phyloP scores from a whole-genome alignment of 1,284 basidiomycete species.

The Omphalotus olearius region DNA sequence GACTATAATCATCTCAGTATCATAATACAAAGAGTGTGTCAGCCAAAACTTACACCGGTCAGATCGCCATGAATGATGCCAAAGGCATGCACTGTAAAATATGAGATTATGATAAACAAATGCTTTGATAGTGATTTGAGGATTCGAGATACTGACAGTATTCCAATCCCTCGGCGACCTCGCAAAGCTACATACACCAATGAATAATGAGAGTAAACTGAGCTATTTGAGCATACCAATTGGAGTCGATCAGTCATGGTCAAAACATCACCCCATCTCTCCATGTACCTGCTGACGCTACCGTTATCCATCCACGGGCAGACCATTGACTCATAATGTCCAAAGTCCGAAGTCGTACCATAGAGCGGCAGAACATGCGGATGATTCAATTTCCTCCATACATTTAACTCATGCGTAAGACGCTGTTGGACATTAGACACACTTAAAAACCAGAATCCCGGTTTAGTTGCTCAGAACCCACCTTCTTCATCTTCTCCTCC shows the following conservation, averaged over 20 bases:
- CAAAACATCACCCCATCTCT: constrained; percentile 31
- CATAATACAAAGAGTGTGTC: not conserved
- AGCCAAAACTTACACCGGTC: constrained; percentile 27
- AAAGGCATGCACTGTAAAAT: constrained; percentile 29
- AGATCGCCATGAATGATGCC: constrained; percentile 38
- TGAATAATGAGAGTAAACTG: not conserved
- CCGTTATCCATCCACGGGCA: constrained; percentile 47
- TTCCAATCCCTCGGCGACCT: constrained; percentile 32
- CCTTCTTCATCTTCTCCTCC: constrained; percentile 28
- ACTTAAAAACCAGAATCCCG: not conserved
- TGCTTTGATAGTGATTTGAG: not conserved
- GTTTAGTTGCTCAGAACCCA: constrained; percentile 14
- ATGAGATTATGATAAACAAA: not conserved
- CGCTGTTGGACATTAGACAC: constrained; percentile 23
- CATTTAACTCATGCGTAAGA: constrained; percentile 32
- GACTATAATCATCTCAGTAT: constrained; percentile 21
- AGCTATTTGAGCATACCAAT: constrained; percentile 21
- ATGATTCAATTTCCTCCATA: constrained; percentile 39
- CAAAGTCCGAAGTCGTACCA: constrained; percentile 35
- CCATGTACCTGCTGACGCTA: constrained; percentile 39
- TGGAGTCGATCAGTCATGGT: constrained; percentile 31
- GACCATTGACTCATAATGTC: constrained; percentile 38
- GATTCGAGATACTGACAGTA: constrained; percentile 25
- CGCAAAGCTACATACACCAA: constrained; percentile 25
- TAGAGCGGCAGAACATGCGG: constrained; percentile 35